These are phyloP conservation scores for Fragaria nilgerrensis DNA, from an alignment of 306 rosid species.

Conservation along the genomic window DNA sequence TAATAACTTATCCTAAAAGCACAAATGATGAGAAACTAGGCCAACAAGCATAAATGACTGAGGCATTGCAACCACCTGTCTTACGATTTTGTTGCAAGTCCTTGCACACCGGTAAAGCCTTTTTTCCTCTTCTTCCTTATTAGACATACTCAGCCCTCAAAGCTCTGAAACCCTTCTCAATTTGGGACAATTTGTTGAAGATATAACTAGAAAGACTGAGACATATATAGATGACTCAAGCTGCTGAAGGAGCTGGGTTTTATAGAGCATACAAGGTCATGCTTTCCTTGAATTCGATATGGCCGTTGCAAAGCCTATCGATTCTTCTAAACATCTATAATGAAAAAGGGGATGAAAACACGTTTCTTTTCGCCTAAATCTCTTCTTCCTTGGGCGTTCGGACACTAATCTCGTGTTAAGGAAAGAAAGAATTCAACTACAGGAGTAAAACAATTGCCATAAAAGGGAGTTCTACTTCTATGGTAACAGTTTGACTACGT, in stretches of 20 bases:
- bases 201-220: neutral
- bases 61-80: slow-evolving; percentile 28
- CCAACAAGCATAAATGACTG: neutral
- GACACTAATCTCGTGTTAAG: slow-evolving; percentile 21
- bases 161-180: neutral
- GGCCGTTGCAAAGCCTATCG: neutral
- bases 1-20: neutral
- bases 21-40: neutral
- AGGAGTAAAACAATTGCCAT: slow-evolving; percentile 2
- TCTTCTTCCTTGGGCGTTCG: neutral
- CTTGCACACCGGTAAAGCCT: slow-evolving; percentile 32
- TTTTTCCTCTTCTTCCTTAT: slow-evolving; percentile 28
- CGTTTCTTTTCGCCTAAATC: neutral
- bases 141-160: slow-evolving; percentile 25
- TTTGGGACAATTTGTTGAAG: neutral
- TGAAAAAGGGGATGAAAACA: neutral
- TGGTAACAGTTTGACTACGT: neutral
- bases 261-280: slow-evolving; percentile 19
- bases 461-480: neutral
- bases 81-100: slow-evolving; percentile 30
- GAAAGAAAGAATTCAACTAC: neutral
- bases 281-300: neutral
- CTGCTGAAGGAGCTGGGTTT: neutral
- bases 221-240: neutral
- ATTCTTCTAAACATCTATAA: neutral